These are phyloP conservation scores for Aspergillus cejpii DNA, from an alignment of 2,329 filamentous ascomycete species.

Conservation along the genomic window DNA sequence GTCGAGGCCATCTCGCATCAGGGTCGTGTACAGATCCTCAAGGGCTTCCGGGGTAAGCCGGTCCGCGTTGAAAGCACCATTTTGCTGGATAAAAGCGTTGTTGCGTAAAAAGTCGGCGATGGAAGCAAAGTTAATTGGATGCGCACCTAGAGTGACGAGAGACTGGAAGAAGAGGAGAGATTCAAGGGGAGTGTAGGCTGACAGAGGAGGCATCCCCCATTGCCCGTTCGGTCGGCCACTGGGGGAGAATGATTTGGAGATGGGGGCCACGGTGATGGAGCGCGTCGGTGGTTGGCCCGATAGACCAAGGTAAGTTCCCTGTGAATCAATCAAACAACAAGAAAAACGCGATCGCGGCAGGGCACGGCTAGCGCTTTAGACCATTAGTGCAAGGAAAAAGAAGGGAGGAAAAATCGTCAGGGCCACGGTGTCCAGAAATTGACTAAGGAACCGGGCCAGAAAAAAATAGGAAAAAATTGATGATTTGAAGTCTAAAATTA, in stretches of 20 bases:
- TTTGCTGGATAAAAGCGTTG: conserved; percentile 65
- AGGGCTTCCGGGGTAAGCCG: conserved; percentile 72
- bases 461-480: conserved; percentile 2
- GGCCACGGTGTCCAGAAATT: not conserved
- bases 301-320: conserved; percentile 3
- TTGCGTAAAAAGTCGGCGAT: conserved; percentile 69
- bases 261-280: conserved; percentile 34
- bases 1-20: conserved; percentile 67
- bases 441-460: not conserved
- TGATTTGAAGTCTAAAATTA: not conserved
- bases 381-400: conserved; percentile 20
- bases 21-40: conserved; percentile 66
- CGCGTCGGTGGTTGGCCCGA: conserved; percentile 9
- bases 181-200: conserved; percentile 76
- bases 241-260: conserved; percentile 28
- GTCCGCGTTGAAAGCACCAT: conserved; percentile 63
- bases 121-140: conserved; percentile 58
- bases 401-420: conserved; percentile 7
- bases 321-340: conserved; percentile 2
- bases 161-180: conserved; percentile 78
- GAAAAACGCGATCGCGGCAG: conserved; percentile 2
- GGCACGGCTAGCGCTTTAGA: conserved; percentile 17
- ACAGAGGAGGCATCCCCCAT: conserved; percentile 54
- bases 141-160: conserved; percentile 61
- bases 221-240: conserved; percentile 35